Base-by-base conservation (phyloP, 1,284 basidiomycete species). In the Trichosporon ovoides region DNA sequence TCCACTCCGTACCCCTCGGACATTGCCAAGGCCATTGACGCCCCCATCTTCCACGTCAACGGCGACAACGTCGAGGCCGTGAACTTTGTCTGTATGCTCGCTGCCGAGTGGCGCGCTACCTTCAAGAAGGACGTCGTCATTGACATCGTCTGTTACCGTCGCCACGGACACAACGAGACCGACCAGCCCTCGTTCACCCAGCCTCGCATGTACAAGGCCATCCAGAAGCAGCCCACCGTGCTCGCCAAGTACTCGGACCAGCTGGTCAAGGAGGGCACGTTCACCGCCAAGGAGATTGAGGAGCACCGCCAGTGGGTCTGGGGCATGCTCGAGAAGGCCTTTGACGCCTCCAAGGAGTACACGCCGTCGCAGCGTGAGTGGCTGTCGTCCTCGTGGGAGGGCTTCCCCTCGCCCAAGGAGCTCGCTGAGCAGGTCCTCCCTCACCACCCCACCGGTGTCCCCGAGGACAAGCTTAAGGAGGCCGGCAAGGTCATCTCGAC, bases 251-350 rank as follows among this genome's bases (percentile, higher is more conserved):
- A 99, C 81, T 84, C 88, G 65, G 89, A 94, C 73, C 88, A 89
- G 80, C 82, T 99, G 55, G 84, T 93, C 71, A 87, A 88, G 60
- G 91, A 97, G 62, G 89, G 89, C 48, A 92, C 92, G 11, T 98
- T 99, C 77, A 92, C 92, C 48, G 87, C 94, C 77, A 87, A 89
- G 78, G 93, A 98, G 76, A 93, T 98, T 61, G 93, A 97, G 74
- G 93, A 98, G 75, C 96, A 98, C 82, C 91, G 91, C 82, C 91
- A 89, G 75, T 98, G 96, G 96, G 96, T 99, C 1, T 97, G 92
- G 94, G 88, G 91, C 48, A 93, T 94, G 88, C 83, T 99, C 60
- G 95, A 98, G 79, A 93, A 89, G 79, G 92, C 95, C 14, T 86
- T 88, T 24, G 87, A 84, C 48, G 92, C 85, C 38, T 84, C 89